Percentiles rank a stretch among this genome's conserved stretches.
phyloP scores from a whole-genome alignment of 1,284 basidiomycete genomes.

The Ganoderma lingzhi region DNA sequence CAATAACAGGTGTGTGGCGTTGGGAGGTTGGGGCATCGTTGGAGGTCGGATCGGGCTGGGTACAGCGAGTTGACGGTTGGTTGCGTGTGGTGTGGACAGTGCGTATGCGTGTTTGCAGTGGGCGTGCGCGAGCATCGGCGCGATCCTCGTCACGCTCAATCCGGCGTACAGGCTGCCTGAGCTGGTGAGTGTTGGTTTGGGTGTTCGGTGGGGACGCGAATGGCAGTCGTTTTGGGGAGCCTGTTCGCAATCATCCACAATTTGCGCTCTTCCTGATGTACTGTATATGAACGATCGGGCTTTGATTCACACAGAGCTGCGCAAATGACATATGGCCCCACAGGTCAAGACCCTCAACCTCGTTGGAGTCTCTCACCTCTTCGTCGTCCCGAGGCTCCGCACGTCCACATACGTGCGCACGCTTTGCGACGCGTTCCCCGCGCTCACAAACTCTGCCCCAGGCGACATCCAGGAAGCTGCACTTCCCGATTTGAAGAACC shows the following conservation, averaged over 20 bases:
- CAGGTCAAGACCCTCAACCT: slow-evolving; percentile 72
- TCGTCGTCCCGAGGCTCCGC: slow-evolving; percentile 77
- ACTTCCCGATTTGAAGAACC: slow-evolving; percentile 69
- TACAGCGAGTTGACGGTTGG: not conserved
- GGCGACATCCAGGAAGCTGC: slow-evolving; percentile 67
- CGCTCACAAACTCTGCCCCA: slow-evolving; percentile 56
- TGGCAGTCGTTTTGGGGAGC: not conserved
- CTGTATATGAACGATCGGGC: not conserved
- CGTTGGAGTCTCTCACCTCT: slow-evolving; percentile 74
- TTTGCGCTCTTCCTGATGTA: not conserved
- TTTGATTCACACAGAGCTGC: not conserved
- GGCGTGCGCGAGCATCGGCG: slow-evolving; percentile 84
- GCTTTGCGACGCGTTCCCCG: slow-evolving; percentile 66
- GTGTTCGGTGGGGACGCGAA: not conserved
- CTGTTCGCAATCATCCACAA: not conserved
- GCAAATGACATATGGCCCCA: not conserved
- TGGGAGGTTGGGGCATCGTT: not conserved
- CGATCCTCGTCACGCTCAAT: slow-evolving; percentile 83
- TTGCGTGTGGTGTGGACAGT: slow-evolving; percentile 46
- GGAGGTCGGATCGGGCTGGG: not conserved
- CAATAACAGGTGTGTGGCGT: slow-evolving; percentile 68
- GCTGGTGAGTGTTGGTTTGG: slow-evolving; percentile 56
- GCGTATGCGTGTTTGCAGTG: slow-evolving; percentile 85
- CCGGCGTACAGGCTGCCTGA: slow-evolving; percentile 82
- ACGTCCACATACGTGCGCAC: slow-evolving; percentile 68